Evolutionary conservation across 1,284 basidiomycete genomes (phyloP).

Genomic region (Ceratobasidium sp.): DNA sequence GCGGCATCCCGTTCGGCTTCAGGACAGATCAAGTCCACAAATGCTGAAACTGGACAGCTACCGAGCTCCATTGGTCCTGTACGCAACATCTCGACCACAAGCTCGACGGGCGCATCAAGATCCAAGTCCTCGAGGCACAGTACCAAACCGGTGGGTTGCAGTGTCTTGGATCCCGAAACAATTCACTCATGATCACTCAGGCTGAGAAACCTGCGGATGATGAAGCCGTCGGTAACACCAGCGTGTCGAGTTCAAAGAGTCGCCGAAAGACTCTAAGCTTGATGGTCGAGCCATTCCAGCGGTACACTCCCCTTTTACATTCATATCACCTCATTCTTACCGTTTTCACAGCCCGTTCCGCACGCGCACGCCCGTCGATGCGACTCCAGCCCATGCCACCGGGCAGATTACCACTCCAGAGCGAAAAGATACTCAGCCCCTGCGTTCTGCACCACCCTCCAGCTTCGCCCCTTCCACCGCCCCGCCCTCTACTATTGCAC

Average conservation of each 20-base stretch:
- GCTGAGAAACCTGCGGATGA: slow-evolving; percentile 21
- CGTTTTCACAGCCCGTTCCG: slow-evolving; percentile 32
- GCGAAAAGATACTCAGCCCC: slow-evolving; percentile 28
- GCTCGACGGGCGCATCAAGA: slow-evolving; percentile 17
- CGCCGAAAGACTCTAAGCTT: slow-evolving; percentile 78
- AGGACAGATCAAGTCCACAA: background rate
- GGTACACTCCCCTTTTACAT: slow-evolving; percentile 12
- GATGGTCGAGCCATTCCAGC: slow-evolving; percentile 76
- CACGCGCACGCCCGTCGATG: slow-evolving; percentile 43
- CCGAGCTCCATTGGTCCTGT: slow-evolving; percentile 7
- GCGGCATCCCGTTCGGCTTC: background rate
- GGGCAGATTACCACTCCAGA: slow-evolving; percentile 44
- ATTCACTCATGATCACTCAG: background rate
- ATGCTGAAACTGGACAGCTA: background rate
- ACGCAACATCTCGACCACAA: slow-evolving; percentile 25
- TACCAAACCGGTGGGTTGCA: slow-evolving; percentile 23
- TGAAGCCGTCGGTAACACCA: slow-evolving; percentile 46
- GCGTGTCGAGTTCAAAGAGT: slow-evolving; percentile 59
- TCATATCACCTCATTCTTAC: slow-evolving; percentile 5
- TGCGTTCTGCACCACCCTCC: slow-evolving; percentile 20
- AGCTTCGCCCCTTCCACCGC: slow-evolving; percentile 26
- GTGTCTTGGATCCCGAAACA: background rate
- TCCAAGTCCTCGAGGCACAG: slow-evolving; percentile 30
- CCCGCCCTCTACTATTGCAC: slow-evolving; percentile 42
- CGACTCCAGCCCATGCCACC: slow-evolving; percentile 46